A percentile compares a stretch with the other conserved stretches of the same genome.
These are phyloP conservation scores for Aspergillus persii DNA, from an alignment of 2,329 filamentous ascomycete genomes.

Conservation along the genomic window DNA sequence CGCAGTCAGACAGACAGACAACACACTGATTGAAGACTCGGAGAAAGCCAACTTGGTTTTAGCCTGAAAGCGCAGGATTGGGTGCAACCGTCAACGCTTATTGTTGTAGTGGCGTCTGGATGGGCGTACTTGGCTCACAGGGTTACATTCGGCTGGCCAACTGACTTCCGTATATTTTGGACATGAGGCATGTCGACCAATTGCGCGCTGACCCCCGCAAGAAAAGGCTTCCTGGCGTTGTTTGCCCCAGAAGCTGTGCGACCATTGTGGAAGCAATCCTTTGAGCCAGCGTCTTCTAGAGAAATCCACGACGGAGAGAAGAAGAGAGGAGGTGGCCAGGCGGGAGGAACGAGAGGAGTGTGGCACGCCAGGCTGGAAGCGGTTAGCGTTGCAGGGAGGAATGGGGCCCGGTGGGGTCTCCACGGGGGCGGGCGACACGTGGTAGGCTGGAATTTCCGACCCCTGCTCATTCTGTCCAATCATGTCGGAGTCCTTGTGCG, in stretches of 20 bases:
- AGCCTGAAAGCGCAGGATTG: neutral
- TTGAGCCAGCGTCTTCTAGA: neutral
- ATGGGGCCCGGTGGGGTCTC: neutral
- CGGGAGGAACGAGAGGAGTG: neutral
- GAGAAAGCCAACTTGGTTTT: neutral
- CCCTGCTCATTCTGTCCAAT: slow-evolving; percentile 4
- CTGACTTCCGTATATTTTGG: neutral
- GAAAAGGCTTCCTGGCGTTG: neutral
- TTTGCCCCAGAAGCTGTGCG: neutral
- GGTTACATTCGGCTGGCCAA: neutral
- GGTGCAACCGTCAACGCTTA: neutral
- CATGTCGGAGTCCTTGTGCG: no score
- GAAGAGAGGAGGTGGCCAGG: neutral
- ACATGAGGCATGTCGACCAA: neutral
- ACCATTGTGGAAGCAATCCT: neutral
- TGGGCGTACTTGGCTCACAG: neutral
- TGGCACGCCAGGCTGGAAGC: neutral
- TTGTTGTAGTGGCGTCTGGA: neutral
- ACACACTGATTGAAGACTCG: neutral
- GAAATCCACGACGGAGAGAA: neutral
- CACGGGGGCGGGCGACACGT: slow-evolving; percentile 3
- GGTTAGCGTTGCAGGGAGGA: no score
- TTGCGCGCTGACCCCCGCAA: no score
- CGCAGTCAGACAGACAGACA: neutral
- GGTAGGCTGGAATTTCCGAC: slow-evolving; percentile 14